phyloP scores from a whole-genome alignment of 805 yeast species.

The Candida argentea region DNA sequence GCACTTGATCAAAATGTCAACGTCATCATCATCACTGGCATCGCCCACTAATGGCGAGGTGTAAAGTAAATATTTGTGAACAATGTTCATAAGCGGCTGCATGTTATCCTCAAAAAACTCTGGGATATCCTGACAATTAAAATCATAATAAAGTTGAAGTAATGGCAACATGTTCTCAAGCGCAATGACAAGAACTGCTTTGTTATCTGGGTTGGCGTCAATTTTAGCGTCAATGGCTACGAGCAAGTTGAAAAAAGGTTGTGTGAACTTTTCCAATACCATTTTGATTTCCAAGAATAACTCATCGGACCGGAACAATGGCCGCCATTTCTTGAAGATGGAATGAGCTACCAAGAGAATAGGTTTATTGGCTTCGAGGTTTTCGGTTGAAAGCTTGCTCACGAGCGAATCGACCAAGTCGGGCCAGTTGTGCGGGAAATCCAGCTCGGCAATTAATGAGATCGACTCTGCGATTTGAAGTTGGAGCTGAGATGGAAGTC shows the following conservation, averaged over 20 bases:
- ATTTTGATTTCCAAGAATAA: conserved; percentile 77
- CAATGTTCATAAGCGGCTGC: conserved; percentile 61
- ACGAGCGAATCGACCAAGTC: conserved; percentile 67
- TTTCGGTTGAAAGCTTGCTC: conserved; percentile 49
- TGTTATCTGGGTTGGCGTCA: conserved; percentile 32
- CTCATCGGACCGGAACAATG: conserved; percentile 83
- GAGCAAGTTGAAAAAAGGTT: conserved; percentile 67
- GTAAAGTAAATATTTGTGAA: conserved; percentile 72
- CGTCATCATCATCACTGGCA: conserved; percentile 54
- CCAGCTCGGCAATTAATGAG: conserved; percentile 87
- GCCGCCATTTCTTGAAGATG: conserved; percentile 94
- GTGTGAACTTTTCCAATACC: conserved; percentile 74
- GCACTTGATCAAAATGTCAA: conserved; percentile 59
- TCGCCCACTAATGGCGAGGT: conserved; percentile 44
- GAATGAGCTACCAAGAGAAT: conserved; percentile 90
- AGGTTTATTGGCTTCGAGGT: conserved; percentile 70
- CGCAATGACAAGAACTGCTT: conserved; percentile 41
- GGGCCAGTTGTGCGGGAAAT: conserved; percentile 89
- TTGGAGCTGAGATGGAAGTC: conserved; percentile 69
- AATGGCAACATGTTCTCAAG: conserved; percentile 65
- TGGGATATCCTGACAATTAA: conserved; percentile 96
- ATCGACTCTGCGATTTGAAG: conserved; percentile 94
- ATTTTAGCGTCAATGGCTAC: conserved; percentile 59
- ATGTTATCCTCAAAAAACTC: conserved; percentile 94
- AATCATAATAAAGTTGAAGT: conserved; percentile 78